Percentiles rank a stretch among this genome's conserved stretches.
These are phyloP conservation scores for Ophiostoma quercus DNA, from an alignment of 2,329 filamentous ascomycete species.

Conservation along the genomic window DNA sequence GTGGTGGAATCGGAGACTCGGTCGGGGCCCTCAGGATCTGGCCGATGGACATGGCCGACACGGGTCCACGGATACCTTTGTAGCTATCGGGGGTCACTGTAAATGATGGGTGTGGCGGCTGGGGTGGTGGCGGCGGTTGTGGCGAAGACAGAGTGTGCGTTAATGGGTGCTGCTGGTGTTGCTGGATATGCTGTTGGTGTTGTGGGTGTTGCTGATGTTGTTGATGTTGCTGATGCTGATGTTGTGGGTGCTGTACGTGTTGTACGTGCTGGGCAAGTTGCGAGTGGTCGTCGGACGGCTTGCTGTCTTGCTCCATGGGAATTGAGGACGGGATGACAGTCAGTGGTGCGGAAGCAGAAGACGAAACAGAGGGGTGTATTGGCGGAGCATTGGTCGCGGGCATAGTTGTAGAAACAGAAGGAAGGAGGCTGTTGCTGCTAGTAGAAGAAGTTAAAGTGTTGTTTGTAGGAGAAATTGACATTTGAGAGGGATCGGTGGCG, in stretches of 20 bases:
- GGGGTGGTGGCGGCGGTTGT: slow-evolving; percentile 29
- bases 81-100: slow-evolving; percentile 38
- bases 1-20: slow-evolving; percentile 31
- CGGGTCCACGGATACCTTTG: slow-evolving; percentile 42
- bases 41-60: slow-evolving; percentile 39
- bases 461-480: background rate
- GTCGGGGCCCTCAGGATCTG: slow-evolving; percentile 31
- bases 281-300: slow-evolving; percentile 19
- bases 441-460: background rate
- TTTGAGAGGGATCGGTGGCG: slow-evolving; percentile 11
- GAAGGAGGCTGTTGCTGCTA: slow-evolving; percentile 8
- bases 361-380: slow-evolving; percentile 18
- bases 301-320: slow-evolving; percentile 26
- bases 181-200: slow-evolving; percentile 5
- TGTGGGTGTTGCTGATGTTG: slow-evolving; percentile 11
- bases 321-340: slow-evolving; percentile 8
- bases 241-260: background rate
- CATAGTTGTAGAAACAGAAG: slow-evolving; percentile 18
- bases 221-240: background rate
- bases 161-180: background rate
- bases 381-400: slow-evolving; percentile 18
- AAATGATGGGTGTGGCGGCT: slow-evolving; percentile 29
- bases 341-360: background rate
- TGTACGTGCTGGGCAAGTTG: background rate
- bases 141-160: slow-evolving; percentile 40